phyloP scores from a whole-genome alignment of 768 basidiomycete genomes.

The Suillus bovinus region DNA sequence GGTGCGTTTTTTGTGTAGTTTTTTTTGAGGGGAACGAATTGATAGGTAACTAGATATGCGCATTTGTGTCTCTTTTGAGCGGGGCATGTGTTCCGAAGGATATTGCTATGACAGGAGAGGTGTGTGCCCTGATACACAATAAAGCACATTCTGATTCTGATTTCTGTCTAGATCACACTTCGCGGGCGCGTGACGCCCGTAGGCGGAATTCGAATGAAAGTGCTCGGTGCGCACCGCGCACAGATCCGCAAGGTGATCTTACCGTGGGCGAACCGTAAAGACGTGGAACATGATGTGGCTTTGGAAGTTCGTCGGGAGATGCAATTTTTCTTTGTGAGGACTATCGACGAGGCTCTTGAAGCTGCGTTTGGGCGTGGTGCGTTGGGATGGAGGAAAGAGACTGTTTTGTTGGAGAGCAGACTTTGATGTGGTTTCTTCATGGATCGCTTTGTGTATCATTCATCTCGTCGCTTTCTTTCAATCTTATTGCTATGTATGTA shows the following conservation, averaged over 20 bases:
- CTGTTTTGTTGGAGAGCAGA: slow-evolving; percentile 53
- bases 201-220: slow-evolving; percentile 90
- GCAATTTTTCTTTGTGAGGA: slow-evolving; percentile 80
- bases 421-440: slow-evolving; percentile 32
- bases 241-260: slow-evolving; percentile 82
- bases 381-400: slow-evolving; percentile 61
- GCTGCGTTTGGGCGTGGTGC: slow-evolving; percentile 77
- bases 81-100: slow-evolving; percentile 71
- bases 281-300: slow-evolving; percentile 85
- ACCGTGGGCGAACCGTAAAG: slow-evolving; percentile 82
- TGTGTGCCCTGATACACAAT: slow-evolving; percentile 26
- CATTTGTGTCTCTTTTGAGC: slow-evolving; percentile 82
- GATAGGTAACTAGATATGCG: slow-evolving; percentile 56
- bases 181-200: slow-evolving; percentile 82
- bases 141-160: background rate
- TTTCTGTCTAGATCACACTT: slow-evolving; percentile 62
- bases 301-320: slow-evolving; percentile 70
- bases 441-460: background rate
- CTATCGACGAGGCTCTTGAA: slow-evolving; percentile 77
- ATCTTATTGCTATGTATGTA: slow-evolving; percentile 8
- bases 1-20: slow-evolving; percentile 39
- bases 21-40: background rate
- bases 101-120: slow-evolving; percentile 91
- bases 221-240: slow-evolving; percentile 88
- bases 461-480: background rate